phyloP scores from a whole-genome alignment of 129 eudicot genomes.

The Logfia minima region DNA sequence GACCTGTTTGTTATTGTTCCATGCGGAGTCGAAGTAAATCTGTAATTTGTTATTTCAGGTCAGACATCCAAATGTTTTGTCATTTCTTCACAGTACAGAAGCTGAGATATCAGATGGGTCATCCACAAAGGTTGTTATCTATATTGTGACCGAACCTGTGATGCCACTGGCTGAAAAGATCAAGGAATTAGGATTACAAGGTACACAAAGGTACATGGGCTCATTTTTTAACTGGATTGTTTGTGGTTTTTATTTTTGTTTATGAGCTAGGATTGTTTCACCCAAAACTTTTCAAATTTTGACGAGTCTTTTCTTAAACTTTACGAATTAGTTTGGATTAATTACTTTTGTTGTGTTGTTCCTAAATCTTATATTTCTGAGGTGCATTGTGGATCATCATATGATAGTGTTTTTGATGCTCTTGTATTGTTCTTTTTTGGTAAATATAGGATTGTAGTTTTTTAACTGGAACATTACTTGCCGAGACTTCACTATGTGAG shows the following conservation, averaged over 20 bases:
- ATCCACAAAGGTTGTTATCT: constrained; percentile 70
- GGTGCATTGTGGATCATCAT: constrained; percentile 14
- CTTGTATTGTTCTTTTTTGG: background rate
- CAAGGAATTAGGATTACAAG: constrained; percentile 87
- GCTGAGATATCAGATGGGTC: constrained; percentile 79
- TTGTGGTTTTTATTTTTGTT: background rate
- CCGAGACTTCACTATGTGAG: background rate
- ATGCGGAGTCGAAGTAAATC: background rate
- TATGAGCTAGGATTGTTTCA: background rate
- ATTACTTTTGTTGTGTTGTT: background rate
- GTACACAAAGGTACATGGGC: constrained; percentile 66
- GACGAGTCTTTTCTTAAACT: background rate
- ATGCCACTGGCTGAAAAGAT: constrained; percentile 93
- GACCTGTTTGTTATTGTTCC: background rate
- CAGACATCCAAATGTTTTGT: constrained; percentile 92
- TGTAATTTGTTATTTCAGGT: constrained; percentile 57
- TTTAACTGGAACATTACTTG: background rate
- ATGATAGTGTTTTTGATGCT: background rate
- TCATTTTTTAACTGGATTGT: constrained; percentile 5
- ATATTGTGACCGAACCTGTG: constrained; percentile 94
- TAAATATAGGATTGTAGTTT: too few species aligned
- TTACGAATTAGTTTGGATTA: constrained; percentile 3
- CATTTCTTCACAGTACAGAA: constrained; percentile 94
- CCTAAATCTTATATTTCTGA: background rate
- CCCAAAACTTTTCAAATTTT: background rate